These are phyloP conservation scores for Alternaria atra DNA, from an alignment of 2,329 filamentous ascomycete species.

Conservation along the genomic window DNA sequence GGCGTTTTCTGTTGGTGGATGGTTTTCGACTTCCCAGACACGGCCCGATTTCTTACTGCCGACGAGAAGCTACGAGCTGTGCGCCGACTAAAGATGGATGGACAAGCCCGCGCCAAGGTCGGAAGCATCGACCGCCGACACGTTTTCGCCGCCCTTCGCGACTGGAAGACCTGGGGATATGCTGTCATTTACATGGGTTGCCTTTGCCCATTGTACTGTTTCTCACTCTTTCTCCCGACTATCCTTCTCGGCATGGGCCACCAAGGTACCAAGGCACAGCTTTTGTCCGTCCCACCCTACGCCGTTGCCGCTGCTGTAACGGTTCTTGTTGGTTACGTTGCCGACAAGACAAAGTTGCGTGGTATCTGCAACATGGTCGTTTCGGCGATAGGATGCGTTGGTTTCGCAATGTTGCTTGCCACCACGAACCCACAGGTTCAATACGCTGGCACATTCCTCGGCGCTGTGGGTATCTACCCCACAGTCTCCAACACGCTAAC, in stretches of 20 bases:
- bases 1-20: slow-evolving; percentile 61
- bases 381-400: slow-evolving; percentile 75
- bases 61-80: slow-evolving; percentile 66
- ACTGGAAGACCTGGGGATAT: slow-evolving; percentile 62
- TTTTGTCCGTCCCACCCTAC: slow-evolving; percentile 80
- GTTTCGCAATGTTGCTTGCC: slow-evolving; percentile 82
- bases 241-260: slow-evolving; percentile 60
- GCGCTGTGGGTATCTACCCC: slow-evolving; percentile 87
- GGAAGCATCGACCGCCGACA: slow-evolving; percentile 46
- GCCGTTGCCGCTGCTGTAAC: slow-evolving; percentile 75
- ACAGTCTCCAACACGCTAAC: slow-evolving; percentile 86
- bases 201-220: slow-evolving; percentile 53
- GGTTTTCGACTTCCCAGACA: slow-evolving; percentile 71
- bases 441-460: slow-evolving; percentile 86
- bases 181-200: slow-evolving; percentile 72
- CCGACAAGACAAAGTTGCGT: slow-evolving; percentile 76
- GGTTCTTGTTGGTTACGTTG: slow-evolving; percentile 74
- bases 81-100: slow-evolving; percentile 71
- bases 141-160: slow-evolving; percentile 56
- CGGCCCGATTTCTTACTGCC: slow-evolving; percentile 65
- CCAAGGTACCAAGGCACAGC: slow-evolving; percentile 69
- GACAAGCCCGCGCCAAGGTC: slow-evolving; percentile 72
- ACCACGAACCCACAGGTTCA: slow-evolving; percentile 71
- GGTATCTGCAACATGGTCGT: slow-evolving; percentile 82
- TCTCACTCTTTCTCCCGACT: slow-evolving; percentile 58